Evolutionary conservation across 2,329 filamentous ascomycete species (phyloP), one percentile per base, ranked within the genome.

Genomic region (Ceratocystis ficicola): DNA sequence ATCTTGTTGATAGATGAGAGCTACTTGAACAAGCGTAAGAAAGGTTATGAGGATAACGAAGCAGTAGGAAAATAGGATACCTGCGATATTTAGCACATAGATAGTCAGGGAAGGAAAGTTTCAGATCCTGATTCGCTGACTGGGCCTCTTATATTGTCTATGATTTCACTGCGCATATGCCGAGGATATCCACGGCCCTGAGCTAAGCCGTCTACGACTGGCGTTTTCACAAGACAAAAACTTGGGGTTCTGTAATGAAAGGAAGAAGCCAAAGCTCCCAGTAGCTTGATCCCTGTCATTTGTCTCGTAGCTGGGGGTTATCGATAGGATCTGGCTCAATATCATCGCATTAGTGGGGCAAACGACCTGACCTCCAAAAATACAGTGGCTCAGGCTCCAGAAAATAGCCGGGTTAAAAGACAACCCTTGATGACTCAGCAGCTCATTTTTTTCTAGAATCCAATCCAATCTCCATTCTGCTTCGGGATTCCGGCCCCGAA

Each of bases 131-230:
- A 60, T 61, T 20, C 12, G 20, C 15, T 7, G 20, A 2, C 28
- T 17, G 28, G 17, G 28, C 36, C 22, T 50, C 44, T 46, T 63
- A 36, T 52, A 5, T n/a, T 55, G 44, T 17, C 62, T 22, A 15
- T 63, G 20, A 30, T 25, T 59, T 59, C 17, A 32, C 55, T 59
- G 25, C 28, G 59, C 48, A 44, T 68, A 65, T 67, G 63, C 69
- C 70, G 70, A 71, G 70, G 70, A 70, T 71, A 71, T 70, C 70
- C 70, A 69, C 68, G 65, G 65, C 65, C 48, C 30, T 32, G 15
- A 41, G 46, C 36, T 64, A 46, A 62, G 41, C 60, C 28, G 46
- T 20, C n/a, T 25, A 25, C 22, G 22, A 52, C 15, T 20, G 55
- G 36, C 55, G 55, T 28, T 59, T 59, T 59, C 55, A 59, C 55